These are phyloP conservation scores for Aspergillus sp. DNA, from an alignment of 2,329 filamentous ascomycete species.

Conservation along the genomic window DNA sequence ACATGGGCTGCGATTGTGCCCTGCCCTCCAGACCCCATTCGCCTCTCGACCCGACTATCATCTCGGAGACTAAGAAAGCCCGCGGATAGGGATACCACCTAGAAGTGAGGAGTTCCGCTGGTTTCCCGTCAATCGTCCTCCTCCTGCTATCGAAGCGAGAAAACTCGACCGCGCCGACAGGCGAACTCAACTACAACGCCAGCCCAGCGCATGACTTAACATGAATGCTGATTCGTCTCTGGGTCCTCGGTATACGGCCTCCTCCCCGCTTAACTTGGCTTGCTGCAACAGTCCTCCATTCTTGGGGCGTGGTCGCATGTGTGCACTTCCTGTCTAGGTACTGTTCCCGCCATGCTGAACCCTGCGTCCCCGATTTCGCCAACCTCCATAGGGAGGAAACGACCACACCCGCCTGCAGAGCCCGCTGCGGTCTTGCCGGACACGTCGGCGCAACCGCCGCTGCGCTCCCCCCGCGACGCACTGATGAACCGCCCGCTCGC, in stretches of 20 bases:
- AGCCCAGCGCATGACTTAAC: slow-evolving; percentile 21
- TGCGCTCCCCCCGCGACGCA: slow-evolving; percentile 18
- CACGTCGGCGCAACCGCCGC: slow-evolving; percentile 19
- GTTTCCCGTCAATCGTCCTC: slow-evolving; percentile 5
- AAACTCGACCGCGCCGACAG: not conserved
- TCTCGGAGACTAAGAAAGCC: slow-evolving; percentile 15
- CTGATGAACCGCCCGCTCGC: slow-evolving; percentile 17
- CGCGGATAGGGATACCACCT: slow-evolving; percentile 16
- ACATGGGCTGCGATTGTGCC: slow-evolving; percentile 22
- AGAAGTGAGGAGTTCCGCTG: slow-evolving; percentile 9
- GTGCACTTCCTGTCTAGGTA: slow-evolving; percentile 23
- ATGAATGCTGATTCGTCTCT: slow-evolving; percentile 30
- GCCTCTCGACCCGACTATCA: slow-evolving; percentile 15
- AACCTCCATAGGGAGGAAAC: slow-evolving; percentile 36
- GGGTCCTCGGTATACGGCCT: slow-evolving; percentile 13
- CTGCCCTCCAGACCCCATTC: slow-evolving; percentile 17
- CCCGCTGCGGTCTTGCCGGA: slow-evolving; percentile 22
- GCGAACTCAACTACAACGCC: not conserved
- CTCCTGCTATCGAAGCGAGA: slow-evolving; percentile 6
- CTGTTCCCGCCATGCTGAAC: slow-evolving; percentile 35
- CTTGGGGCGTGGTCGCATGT: slow-evolving; percentile 33
- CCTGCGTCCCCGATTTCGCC: slow-evolving; percentile 31
- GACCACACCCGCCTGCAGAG: slow-evolving; percentile 33
- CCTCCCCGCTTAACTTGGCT: slow-evolving; percentile 10
- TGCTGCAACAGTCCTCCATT: slow-evolving; percentile 18